phyloP scores from a whole-genome alignment of 805 yeast genomes.

The Candida ovalis region DNA sequence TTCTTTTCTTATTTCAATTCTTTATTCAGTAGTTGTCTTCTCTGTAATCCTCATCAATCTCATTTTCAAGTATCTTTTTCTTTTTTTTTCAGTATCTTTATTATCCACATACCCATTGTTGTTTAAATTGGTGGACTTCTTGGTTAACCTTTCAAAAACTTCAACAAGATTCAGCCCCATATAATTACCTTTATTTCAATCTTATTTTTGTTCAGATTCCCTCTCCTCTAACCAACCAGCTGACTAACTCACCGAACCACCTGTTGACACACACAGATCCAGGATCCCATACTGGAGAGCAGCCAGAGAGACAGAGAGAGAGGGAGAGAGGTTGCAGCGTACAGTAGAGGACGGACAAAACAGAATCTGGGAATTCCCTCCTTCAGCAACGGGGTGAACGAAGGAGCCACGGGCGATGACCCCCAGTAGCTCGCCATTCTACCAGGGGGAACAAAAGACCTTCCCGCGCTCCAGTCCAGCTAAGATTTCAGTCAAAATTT shows the following conservation, averaged over 20 bases:
- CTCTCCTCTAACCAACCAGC: neutral
- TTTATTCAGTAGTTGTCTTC: neutral
- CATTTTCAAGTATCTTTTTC: too few species aligned
- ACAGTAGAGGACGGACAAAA: too few species aligned
- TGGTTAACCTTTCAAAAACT: conserved; percentile 7
- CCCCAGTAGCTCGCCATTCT: too few species aligned
- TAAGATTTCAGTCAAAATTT: neutral
- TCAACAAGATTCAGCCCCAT: neutral
- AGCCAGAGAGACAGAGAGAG: too few species aligned
- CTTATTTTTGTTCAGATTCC: neutral
- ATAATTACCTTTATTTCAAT: neutral
- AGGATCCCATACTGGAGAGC: too few species aligned
- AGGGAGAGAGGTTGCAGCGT: too few species aligned
- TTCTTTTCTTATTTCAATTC: neutral
- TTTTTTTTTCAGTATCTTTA: neutral
- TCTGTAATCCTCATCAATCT: neutral
- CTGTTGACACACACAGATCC: too few species aligned
- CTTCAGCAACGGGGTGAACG: too few species aligned
- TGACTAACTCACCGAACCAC: neutral
- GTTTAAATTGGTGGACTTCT: conserved; percentile 11
- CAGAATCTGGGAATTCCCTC: too few species aligned
- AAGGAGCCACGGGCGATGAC: too few species aligned
- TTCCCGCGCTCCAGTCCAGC: neutral
- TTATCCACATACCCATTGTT: conserved; percentile 10
- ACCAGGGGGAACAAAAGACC: too few species aligned